Evolutionary conservation across 257 asterid species (phyloP).

Genomic region (Rauvolfia tetraphylla): DNA sequence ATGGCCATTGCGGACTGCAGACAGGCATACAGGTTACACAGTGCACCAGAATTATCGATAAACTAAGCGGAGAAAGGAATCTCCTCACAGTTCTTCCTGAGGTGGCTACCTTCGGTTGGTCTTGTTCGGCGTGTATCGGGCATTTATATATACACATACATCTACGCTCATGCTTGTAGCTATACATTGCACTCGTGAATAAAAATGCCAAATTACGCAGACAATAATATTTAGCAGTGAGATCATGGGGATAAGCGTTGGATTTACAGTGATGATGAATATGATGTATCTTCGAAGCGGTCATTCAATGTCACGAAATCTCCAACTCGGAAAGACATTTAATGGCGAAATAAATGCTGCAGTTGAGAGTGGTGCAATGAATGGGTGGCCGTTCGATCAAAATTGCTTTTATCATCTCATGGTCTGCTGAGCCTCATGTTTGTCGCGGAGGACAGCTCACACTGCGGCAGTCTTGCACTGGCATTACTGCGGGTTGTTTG

Average conservation of each 20-base stretch:
- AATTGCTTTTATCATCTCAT: neutral
- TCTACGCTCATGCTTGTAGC: neutral
- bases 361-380: slow-evolving; percentile 39
- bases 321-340: slow-evolving; percentile 36
- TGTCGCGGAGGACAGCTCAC: slow-evolving; percentile 12
- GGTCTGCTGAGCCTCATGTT: no score
- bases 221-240: neutral
- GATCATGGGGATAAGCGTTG: neutral
- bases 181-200: neutral
- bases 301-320: slow-evolving; percentile 28
- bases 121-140: slow-evolving; percentile 34
- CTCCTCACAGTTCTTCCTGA: slow-evolving; percentile 15
- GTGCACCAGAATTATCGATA: slow-evolving; percentile 7
- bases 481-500: neutral
- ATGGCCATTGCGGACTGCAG: slow-evolving; percentile 49
- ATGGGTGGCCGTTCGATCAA: slow-evolving; percentile 33
- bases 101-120: slow-evolving; percentile 68
- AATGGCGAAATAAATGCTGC: slow-evolving; percentile 49
- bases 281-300: neutral
- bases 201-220: neutral
- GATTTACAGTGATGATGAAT: neutral
- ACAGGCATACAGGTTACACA: slow-evolving; percentile 7
- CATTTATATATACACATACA: slow-evolving; percentile 12
- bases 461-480: neutral
- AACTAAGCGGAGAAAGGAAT: neutral